Conservation (phyloP, 2,329 filamentous ascomycete genomes). For the Penicillium sp. region DNA sequence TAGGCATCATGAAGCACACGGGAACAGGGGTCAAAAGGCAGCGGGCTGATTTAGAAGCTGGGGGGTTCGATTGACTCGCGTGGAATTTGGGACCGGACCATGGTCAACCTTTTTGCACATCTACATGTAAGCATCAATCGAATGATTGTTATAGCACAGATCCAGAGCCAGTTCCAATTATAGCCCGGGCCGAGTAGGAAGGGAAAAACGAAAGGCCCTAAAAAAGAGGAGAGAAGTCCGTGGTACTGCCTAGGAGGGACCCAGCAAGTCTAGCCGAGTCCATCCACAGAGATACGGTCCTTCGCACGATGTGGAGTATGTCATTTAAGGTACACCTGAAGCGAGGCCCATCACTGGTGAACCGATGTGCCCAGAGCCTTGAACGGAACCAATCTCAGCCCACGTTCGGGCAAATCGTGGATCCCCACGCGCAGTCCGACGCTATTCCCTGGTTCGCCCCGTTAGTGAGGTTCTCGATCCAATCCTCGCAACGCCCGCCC, state of each 20-base stretch:
- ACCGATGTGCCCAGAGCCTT: background rate
- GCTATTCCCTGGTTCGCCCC: background rate
- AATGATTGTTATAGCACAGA: background rate
- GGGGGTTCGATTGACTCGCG: background rate
- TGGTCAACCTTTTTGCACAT: background rate
- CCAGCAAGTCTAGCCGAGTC: background rate
- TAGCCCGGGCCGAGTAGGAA: background rate
- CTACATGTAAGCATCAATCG: background rate
- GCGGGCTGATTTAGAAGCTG: background rate
- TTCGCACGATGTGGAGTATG: background rate
- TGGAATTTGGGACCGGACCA: background rate
- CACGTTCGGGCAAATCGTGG: slow-evolving; percentile 7
- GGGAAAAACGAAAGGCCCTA: no score
- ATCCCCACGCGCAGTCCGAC: slow-evolving; percentile 10
- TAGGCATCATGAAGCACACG: background rate
- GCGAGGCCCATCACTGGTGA: slow-evolving; percentile 7
- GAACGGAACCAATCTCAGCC: background rate
- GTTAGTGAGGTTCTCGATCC: background rate
- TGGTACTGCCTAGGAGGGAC: background rate
- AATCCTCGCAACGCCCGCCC: background rate
- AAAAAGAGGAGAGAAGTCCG: background rate
- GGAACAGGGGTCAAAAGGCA: background rate
- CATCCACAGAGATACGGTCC: background rate
- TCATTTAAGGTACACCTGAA: slow-evolving; percentile 13
- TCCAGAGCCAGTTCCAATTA: background rate